Conservation (phyloP, 2,329 filamentous ascomycete genomes). For the Colletotrichum sp. region DNA sequence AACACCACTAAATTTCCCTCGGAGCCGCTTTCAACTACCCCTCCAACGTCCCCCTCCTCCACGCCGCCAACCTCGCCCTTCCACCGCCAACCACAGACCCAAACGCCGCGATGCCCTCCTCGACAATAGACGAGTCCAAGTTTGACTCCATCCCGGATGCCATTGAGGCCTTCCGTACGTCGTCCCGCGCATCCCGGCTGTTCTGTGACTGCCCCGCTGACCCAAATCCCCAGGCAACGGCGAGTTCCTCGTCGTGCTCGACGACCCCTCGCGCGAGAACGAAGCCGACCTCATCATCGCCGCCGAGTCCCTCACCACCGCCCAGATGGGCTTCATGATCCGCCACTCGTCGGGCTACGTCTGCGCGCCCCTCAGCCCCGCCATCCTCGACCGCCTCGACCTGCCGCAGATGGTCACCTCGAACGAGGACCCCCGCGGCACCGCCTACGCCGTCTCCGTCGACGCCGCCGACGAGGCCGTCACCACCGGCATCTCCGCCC, state of each 20-base stretch:
- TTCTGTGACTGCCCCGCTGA: background rate
- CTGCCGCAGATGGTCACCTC: constrained; percentile 87
- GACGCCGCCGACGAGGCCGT: constrained; percentile 77
- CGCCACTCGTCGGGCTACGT: constrained; percentile 89
- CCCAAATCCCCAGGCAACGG: constrained; percentile 62
- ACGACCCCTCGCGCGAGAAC: constrained; percentile 91
- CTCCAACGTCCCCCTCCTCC: background rate
- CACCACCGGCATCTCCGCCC: constrained; percentile 89
- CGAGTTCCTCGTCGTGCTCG: constrained; percentile 95
- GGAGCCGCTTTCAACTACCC: constrained; percentile 6
- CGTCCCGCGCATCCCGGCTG: background rate
- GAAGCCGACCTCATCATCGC: constrained; percentile 98
- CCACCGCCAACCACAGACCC: background rate
- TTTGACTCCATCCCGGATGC: constrained; percentile 72
- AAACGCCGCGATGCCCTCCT: constrained; percentile 50
- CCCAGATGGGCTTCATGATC: constrained; percentile 96
- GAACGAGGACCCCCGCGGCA: constrained; percentile 83
- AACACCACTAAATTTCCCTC: background rate
- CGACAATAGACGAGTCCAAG: constrained; percentile 54
- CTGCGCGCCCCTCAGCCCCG: constrained; percentile 81
- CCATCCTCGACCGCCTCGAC: constrained; percentile 71
- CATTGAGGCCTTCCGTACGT: constrained; percentile 68
- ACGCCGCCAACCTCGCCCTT: background rate
- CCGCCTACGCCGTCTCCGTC: constrained; percentile 91
- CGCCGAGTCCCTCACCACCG: constrained; percentile 79